Base-by-base conservation (phyloP, 116 monocot genomes). In the Thalassia testudinum region DNA sequence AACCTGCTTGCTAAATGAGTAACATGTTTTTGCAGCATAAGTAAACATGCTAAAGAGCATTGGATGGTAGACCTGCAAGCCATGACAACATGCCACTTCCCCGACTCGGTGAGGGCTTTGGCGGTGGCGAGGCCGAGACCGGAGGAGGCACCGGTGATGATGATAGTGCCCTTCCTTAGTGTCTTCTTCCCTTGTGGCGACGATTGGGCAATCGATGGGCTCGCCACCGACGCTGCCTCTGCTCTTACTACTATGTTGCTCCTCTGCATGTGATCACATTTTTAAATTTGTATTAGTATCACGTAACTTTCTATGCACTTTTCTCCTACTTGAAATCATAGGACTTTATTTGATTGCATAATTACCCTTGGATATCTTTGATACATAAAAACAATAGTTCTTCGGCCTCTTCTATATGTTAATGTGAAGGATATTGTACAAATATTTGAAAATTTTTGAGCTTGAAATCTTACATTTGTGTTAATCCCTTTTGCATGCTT, bases 41-140 rank as follows among this genome's bases (percentile, higher is more conserved):
- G n/a, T n/a, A n/a, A n/a, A n/a, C n/a, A n/a, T n/a, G n/a, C n/a
- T n/a, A n/a, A n/a, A n/a, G n/a, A n/a, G n/a, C n/a, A n/a, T n/a
- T n/a, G n/a, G n/a, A n/a, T n/a, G n/a, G n/a, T 34, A 34, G 3
- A 34, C 30, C 30, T 72, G 82, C 95, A 95, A 10, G 85, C 95
- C 95, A 95, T 88, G 37, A 85, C 63, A 23, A 88, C 82, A 12
- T 95, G 53, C 95, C 95, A 95, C 51, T 77, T 84, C 11, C 95
- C 95, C 0, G 71, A 70, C 69, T 95, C 95, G 0, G 88, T 81
- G 40, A 95, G 42, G 0, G 81, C 76, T 70, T 88, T 95, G 23
- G 95, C 95, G 3, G 95, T 79, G 16, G 88, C 95, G 0, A 95
- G 81, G 19, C 95, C 95, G 5, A 95, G 78, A 26, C 95, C 95